These are phyloP conservation scores for Begonia fuchsioides DNA, from an alignment of 306 rosid species.

Conservation along the genomic window DNA sequence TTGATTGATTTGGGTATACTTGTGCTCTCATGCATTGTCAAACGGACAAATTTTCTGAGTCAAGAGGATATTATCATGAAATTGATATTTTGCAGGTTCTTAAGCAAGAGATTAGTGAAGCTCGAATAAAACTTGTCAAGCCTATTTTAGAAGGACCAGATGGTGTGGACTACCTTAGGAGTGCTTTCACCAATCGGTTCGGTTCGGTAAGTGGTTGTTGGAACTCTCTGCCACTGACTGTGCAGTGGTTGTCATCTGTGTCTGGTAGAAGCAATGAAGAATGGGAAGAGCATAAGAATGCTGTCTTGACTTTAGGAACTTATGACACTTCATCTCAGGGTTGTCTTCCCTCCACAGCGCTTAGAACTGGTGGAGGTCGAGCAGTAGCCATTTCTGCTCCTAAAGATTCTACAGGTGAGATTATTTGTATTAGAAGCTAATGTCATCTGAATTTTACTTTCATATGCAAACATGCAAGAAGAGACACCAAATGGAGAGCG, in stretches of 20 bases:
- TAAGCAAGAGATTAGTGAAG: constrained; percentile 81
- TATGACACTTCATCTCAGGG: constrained; percentile 29
- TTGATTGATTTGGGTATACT: no score
- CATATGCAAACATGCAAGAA: no score
- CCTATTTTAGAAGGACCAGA: constrained; percentile 76
- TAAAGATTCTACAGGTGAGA: constrained; percentile 27
- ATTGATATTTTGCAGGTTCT: constrained; percentile 39
- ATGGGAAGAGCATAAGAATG: constrained; percentile 60
- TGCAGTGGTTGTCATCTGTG: constrained; percentile 62
- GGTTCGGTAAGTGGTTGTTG: constrained; percentile 63
- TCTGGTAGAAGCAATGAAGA: constrained; percentile 54
- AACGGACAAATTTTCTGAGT: no score
- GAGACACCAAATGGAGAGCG: no score
- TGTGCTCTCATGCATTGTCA: no score
- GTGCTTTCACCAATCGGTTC: constrained; percentile 56
- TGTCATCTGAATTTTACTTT: no score
- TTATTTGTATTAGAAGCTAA: background rate
- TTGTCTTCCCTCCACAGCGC: constrained; percentile 55
- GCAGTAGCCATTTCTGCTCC: constrained; percentile 18
- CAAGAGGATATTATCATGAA: background rate
- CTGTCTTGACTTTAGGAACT: constrained; percentile 22
- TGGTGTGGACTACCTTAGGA: constrained; percentile 79
- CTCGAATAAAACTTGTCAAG: constrained; percentile 59
- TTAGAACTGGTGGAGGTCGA: constrained; percentile 68
- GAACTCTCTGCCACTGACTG: constrained; percentile 36